phyloP scores from a whole-genome alignment of 1,284 basidiomycete genomes.

The Ceratobasidium sp. region DNA sequence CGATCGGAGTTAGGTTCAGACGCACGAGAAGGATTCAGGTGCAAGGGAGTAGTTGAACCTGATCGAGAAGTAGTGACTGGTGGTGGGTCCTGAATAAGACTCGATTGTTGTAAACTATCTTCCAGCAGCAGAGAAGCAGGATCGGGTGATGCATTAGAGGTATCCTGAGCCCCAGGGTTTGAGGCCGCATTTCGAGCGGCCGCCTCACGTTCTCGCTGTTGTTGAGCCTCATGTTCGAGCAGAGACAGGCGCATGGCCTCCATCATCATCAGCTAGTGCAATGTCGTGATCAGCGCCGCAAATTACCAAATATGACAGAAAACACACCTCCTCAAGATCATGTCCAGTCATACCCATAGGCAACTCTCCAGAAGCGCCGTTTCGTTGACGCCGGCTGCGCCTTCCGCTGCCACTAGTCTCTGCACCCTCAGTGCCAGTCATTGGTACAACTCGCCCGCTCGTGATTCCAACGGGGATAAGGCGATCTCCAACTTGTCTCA shows the following conservation, averaged over 20 bases:
- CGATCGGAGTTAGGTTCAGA: slow-evolving; percentile 2
- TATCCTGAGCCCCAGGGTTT: slow-evolving; percentile 20
- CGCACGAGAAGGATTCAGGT: background rate
- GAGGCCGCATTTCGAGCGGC: slow-evolving; percentile 24
- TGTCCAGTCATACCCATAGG: slow-evolving; percentile 73
- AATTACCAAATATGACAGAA: slow-evolving; percentile 17
- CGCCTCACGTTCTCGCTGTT: slow-evolving; percentile 31
- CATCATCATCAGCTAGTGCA: slow-evolving; percentile 90
- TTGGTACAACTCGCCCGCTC: slow-evolving; percentile 74
- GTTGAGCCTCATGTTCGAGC: slow-evolving; percentile 72
- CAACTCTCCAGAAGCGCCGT: slow-evolving; percentile 59
- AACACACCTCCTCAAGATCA: slow-evolving; percentile 85
- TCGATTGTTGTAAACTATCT: background rate
- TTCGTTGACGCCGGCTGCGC: slow-evolving; percentile 41
- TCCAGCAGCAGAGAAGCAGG: slow-evolving; percentile 29
- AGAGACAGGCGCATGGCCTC: slow-evolving; percentile 97
- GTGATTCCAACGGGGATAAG: slow-evolving; percentile 97
- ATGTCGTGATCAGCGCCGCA: slow-evolving; percentile 5
- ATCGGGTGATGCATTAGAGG: slow-evolving; percentile 22
- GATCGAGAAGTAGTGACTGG: slow-evolving; percentile 24
- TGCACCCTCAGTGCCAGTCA: slow-evolving; percentile 50
- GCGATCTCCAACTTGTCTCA: slow-evolving; percentile 97
- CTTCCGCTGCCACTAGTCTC: slow-evolving; percentile 58
- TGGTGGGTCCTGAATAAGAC: background rate
- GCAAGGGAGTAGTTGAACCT: slow-evolving; percentile 22